phyloP scores from a whole-genome alignment of 2,329 filamentous ascomycete genomes.

The Plectosphaerella cucumerina region DNA sequence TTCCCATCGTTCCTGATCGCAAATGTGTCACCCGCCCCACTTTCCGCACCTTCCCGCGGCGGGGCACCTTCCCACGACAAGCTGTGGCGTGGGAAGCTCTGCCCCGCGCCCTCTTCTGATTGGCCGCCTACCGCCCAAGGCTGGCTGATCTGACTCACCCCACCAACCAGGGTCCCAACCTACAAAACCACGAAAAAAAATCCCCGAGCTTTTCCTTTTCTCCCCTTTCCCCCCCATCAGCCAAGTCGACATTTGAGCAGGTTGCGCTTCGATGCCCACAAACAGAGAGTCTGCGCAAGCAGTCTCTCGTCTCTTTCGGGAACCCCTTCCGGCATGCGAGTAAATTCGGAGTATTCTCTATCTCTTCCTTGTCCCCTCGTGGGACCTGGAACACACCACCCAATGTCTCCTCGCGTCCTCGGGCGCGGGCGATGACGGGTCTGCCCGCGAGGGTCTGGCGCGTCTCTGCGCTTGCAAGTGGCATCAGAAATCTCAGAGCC shows the following conservation, averaged over 20 bases:
- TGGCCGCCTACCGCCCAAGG: conserved; percentile 13
- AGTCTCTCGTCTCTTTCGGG: conserved; percentile 20
- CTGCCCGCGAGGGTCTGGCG: conserved; percentile 87
- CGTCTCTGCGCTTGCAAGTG: conserved; percentile 77
- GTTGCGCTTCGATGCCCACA: conserved; percentile 95
- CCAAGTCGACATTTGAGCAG: conserved; percentile 67
- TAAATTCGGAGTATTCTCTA: conserved; percentile 98
- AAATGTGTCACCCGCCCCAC: too few species aligned
- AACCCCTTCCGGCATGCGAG: conserved; percentile 71
- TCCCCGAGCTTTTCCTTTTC: conserved; percentile 9
- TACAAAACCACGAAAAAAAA: conserved; percentile 5
- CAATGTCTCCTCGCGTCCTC: background rate
- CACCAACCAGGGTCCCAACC: conserved; percentile 7
- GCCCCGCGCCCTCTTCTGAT: conserved; percentile 2
- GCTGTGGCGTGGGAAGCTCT: background rate
- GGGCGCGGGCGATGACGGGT: conserved; percentile 33
- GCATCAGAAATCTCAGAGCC: conserved; percentile 86
- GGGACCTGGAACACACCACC: background rate
- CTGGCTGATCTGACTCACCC: conserved; percentile 7
- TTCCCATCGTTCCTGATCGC: too few species aligned
- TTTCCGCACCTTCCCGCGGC: too few species aligned
- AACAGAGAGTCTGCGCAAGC: conserved; percentile 50
- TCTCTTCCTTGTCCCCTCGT: conserved; percentile 18
- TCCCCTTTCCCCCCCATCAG: conserved; percentile 29
- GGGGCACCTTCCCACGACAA: too few species aligned